These are phyloP conservation scores for Candida palmyrensis DNA, from an alignment of 805 yeast species.

Conservation along the genomic window DNA sequence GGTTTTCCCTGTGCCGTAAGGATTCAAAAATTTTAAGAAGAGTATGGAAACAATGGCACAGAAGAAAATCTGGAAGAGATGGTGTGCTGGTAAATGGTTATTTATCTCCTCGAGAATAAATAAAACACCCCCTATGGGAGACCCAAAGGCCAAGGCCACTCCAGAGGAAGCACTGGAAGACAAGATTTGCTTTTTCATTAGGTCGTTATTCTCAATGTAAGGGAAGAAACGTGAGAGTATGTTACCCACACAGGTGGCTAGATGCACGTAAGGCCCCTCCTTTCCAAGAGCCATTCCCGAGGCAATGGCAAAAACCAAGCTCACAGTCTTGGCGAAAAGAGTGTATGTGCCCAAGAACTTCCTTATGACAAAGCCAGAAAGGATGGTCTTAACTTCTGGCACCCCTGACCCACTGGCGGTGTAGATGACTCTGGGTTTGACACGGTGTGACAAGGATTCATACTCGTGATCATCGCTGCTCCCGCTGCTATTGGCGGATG, in stretches of 20 bases:
- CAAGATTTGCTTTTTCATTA: constrained; percentile 46
- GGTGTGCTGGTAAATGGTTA: constrained; percentile 50
- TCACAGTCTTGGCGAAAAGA: constrained; percentile 41
- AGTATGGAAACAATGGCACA: constrained; percentile 52
- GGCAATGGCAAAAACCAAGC: constrained; percentile 48
- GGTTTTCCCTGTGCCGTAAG: constrained; percentile 56
- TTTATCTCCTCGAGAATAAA: constrained; percentile 55
- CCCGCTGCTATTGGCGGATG: background rate
- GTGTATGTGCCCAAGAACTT: constrained; percentile 49
- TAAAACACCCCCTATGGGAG: constrained; percentile 55
- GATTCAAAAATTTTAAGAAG: constrained; percentile 48
- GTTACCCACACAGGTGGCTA: constrained; percentile 56
- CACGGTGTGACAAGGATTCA: background rate
- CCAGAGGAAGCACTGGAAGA: constrained; percentile 58
- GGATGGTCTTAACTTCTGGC: constrained; percentile 56
- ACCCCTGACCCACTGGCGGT: constrained; percentile 58
- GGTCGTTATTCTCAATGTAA: constrained; percentile 42
- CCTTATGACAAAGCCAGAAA: constrained; percentile 55
- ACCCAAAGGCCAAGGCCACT: constrained; percentile 56
- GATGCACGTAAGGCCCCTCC: constrained; percentile 60
- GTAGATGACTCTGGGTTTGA: constrained; percentile 25
- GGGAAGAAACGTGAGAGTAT: constrained; percentile 43
- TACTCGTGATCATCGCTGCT: background rate
- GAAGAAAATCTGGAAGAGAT: constrained; percentile 48
- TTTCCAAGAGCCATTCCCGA: constrained; percentile 56